Percentiles rank a stretch among this genome's conserved stretches.
Conservation (phyloP, 2,329 filamentous ascomycete genomes). For the Colletotrichum costaricense region DNA sequence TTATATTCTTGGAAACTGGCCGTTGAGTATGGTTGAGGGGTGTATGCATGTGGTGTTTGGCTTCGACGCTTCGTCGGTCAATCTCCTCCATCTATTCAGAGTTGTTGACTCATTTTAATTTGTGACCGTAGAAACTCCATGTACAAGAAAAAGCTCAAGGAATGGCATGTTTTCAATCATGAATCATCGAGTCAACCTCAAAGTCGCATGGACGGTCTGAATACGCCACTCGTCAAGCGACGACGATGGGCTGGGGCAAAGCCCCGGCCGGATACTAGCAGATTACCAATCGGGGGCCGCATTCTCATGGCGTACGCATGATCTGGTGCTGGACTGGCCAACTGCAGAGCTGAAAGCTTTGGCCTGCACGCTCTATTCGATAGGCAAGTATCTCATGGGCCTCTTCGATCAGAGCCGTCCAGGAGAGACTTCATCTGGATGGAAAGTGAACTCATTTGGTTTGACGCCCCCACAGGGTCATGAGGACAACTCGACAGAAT, state of each 20-base stretch:
- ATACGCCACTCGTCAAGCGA: background rate
- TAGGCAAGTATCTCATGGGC: no score
- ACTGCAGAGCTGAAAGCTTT: no score
- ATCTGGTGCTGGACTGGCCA: no score
- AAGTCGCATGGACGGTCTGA: background rate
- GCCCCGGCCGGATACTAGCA: no score
- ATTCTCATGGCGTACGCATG: no score
- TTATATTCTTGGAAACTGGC: background rate
- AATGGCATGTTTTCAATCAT: background rate
- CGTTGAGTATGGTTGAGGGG: background rate
- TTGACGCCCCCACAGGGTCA: background rate
- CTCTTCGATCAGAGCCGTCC: background rate
- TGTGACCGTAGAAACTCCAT: background rate
- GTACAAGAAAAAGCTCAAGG: background rate
- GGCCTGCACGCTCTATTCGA: no score
- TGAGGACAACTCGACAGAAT: background rate
- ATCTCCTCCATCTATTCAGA: background rate
- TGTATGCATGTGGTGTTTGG: background rate
- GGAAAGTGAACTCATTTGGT: no score
- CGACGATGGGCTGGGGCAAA: no score
- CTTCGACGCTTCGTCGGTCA: background rate
- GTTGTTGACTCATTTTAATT: background rate
- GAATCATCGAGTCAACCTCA: background rate
- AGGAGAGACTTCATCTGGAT: background rate
- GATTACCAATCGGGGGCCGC: no score